These are phyloP conservation scores for Candida sp. DNA, from an alignment of 1,139 yeast genomes.

Conservation along the genomic window DNA sequence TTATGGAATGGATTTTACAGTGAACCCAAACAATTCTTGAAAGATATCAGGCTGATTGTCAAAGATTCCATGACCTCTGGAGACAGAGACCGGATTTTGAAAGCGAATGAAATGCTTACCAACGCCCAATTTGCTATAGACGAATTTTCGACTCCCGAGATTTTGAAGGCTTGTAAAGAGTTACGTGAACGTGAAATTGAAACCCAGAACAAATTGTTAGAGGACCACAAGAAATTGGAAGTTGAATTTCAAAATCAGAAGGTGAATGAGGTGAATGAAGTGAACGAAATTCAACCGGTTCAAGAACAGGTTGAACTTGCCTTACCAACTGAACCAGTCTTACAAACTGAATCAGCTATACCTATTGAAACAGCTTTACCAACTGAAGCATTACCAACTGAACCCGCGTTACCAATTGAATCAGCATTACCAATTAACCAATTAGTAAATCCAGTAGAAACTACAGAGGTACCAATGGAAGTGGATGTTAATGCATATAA, in stretches of 20 bases:
- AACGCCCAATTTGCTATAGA: conserved; percentile 96
- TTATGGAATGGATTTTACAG: conserved; percentile 96
- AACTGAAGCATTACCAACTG: background rate
- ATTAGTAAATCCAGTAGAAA: background rate
- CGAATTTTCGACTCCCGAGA: conserved; percentile 75
- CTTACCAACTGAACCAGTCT: background rate
- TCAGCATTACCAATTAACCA: background rate
- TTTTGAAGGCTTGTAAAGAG: conserved; percentile 72
- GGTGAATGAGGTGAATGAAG: conserved; percentile 1
- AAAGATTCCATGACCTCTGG: conserved; percentile 71
- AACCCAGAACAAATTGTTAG: conserved; percentile 46
- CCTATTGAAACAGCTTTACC: background rate
- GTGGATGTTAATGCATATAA: background rate
- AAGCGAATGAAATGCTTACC: conserved; percentile 95
- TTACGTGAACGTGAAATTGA: conserved; percentile 65
- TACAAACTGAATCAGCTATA: background rate
- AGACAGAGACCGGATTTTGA: conserved; percentile 81
- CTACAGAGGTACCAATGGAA: background rate
- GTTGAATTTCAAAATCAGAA: conserved; percentile 23
- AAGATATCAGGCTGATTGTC: conserved; percentile 81
- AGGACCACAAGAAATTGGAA: conserved; percentile 30
- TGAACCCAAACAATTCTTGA: conserved; percentile 86
- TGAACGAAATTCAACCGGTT: conserved; percentile 14
- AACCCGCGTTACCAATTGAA: background rate
- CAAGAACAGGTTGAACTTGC: background rate